Evolutionary conservation across 257 asterid genomes (phyloP), one percentile per base, ranked within the genome.

Genomic region (Scutellaria minor): DNA sequence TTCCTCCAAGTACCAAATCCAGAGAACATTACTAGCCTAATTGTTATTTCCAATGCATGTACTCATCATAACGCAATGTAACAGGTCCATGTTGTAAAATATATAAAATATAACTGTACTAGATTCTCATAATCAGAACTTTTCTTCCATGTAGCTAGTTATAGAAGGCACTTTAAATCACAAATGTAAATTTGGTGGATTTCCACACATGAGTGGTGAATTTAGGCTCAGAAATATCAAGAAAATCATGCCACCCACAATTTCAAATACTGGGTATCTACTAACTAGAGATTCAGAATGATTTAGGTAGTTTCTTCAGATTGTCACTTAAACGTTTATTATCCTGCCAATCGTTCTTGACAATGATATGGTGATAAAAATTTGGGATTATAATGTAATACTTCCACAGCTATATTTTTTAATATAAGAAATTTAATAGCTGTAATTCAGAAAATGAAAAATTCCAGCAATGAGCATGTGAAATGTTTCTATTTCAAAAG

Each of bases 221-320:
- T 62, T 46, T 41, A 31, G 66, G 78, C 40, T 52, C 13, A 70
- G 47, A 67, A 53, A 37, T 58, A 50, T 66, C 68, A 27, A 18
- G 68, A 45, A 15, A 63, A 73, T 37, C 57, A 40, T n/a, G 22
- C 9, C 37, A 56, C 55, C 15, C 42, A 74, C 54, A 65, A 51
- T 46, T 41, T 22, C 27, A 11, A 64, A 53, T 44, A 48, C 6
- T 6, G 24, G 13, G 50, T 42, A 8, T 14, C 27, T 27, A 55
- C 57, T 69, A 15, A 55, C 67, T 55, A 56, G 11, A 45, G 44
- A 58, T 12, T 11, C 8, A 56, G 69, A 46, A 31, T 31, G 37
- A 31, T 31, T 31, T 31, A 31, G 5, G 35, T 66, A 35, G 45
- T 56, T 57, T 59, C 14, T 55, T 64, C 7, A 65, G 78, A 74